Percentiles rank a stretch among this genome's conserved stretches.
Conservation (phyloP, 495 filamentous ascomycete species). For the Aspergillus asperescens region DNA sequence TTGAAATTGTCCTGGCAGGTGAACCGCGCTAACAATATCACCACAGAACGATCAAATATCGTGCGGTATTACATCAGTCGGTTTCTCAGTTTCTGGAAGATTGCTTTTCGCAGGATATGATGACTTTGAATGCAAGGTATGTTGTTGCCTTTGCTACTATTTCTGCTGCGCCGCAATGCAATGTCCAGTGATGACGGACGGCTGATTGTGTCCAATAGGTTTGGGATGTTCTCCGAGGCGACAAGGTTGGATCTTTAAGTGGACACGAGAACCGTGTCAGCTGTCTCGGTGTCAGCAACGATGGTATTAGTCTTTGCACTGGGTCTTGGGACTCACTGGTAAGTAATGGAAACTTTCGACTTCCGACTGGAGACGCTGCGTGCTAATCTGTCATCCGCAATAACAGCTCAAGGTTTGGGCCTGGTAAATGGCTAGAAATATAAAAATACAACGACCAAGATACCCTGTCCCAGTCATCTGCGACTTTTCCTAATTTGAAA, state of each 20-base stretch:
- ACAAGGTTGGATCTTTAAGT: conserved; percentile 92
- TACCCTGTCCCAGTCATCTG: conserved; percentile 45
- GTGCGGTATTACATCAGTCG: conserved; percentile 96
- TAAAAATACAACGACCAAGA: conserved; percentile 36
- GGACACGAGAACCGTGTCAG: conserved; percentile 99
- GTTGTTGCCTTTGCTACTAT: conserved; percentile 10
- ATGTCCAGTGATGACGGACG: neutral
- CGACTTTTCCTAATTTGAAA: conserved; percentile 38
- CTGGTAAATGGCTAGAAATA: conserved; percentile 46
- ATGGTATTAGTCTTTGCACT: conserved; percentile 98
- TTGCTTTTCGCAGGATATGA: conserved; percentile 97
- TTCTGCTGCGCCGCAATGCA: too few relatives aligned
- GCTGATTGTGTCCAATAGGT: conserved; percentile 53
- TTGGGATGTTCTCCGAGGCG: conserved; percentile 94
- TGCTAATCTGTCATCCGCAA: conserved; percentile 17
- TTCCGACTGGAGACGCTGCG: neutral
- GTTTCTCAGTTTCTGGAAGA: conserved; percentile 93
- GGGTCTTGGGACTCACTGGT: conserved; percentile 99
- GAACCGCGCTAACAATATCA: conserved; percentile 10
- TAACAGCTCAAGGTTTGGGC: conserved; percentile 83
- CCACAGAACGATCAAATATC: conserved; percentile 89
- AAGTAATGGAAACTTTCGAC: conserved; percentile 37
- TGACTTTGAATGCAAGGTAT: conserved; percentile 99
- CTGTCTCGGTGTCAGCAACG: conserved; percentile 96
- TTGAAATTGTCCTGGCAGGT: neutral